phyloP scores from a whole-genome alignment of 805 yeast genomes.

The Tetrapisispora iriomotensis region DNA sequence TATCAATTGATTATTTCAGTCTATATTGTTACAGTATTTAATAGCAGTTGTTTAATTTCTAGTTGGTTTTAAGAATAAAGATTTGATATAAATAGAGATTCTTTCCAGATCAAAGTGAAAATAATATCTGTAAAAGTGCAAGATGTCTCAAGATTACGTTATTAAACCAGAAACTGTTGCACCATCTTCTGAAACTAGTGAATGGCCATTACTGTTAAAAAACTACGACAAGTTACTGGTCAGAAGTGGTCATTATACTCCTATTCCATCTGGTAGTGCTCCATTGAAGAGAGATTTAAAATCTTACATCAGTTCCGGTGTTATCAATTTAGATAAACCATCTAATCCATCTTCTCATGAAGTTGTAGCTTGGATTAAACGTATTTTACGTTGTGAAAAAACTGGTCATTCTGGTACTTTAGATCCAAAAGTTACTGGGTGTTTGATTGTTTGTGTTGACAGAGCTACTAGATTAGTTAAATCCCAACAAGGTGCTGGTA shows the following conservation, averaged over 20 bases:
- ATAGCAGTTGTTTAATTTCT: too few species aligned
- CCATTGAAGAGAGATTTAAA: conserved; percentile 92
- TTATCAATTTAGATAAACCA: conserved; percentile 94
- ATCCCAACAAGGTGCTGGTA: conserved; percentile 99
- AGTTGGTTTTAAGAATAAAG: too few species aligned
- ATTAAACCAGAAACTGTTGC: conserved; percentile 82
- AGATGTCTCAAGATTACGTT: conserved; percentile 58
- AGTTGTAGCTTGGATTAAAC: conserved; percentile 98
- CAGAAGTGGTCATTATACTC: conserved; percentile 95
- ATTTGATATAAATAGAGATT: too few species aligned
- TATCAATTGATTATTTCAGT: too few species aligned
- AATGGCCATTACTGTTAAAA: conserved; percentile 92
- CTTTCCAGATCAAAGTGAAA: too few species aligned
- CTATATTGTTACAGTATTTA: too few species aligned
- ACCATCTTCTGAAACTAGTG: conserved; percentile 77
- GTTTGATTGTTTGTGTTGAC: conserved; percentile 95
- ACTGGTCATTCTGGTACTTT: conserved; percentile 99
- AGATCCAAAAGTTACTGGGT: conserved; percentile 98
- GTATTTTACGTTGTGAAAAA: conserved; percentile 90
- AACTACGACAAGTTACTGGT: conserved; percentile 89
- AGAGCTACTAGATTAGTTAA: conserved; percentile 96
- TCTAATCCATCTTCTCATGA: conserved; percentile 98
- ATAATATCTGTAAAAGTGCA: too few species aligned
- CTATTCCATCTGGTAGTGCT: conserved; percentile 90
- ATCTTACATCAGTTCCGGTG: conserved; percentile 86